These are phyloP conservation scores for Favolaschia claudopus DNA, from an alignment of 768 basidiomycete species.

Conservation along the genomic window DNA sequence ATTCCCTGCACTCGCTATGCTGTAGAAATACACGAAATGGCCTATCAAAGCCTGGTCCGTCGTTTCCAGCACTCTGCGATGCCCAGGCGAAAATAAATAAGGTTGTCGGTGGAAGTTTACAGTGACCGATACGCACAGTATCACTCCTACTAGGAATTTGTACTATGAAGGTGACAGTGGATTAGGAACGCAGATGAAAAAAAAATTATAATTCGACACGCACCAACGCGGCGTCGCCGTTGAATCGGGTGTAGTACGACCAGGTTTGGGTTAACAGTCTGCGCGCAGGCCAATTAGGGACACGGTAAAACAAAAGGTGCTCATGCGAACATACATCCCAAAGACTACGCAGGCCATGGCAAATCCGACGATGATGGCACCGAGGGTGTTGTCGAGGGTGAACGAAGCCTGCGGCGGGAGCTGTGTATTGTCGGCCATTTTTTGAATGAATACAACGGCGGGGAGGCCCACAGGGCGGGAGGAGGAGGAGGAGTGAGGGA, in stretches of 20 bases:
- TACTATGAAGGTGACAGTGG: constrained; percentile 2
- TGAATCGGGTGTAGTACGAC: constrained; percentile 63
- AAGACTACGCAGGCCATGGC: constrained; percentile 59
- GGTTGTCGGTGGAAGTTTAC: neutral
- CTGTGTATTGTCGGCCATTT: neutral
- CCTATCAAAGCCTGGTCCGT: constrained; percentile 64
- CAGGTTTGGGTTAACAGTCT: constrained; percentile 58
- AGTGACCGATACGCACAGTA: constrained; percentile 39
- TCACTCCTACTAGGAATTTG: constrained; percentile 25
- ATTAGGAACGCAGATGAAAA: no score
- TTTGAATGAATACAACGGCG: no score
- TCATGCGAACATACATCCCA: constrained; percentile 44
- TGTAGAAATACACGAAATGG: constrained; percentile 64
- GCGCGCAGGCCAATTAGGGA: neutral
- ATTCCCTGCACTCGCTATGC: constrained; percentile 53
- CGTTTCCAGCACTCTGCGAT: constrained; percentile 62
- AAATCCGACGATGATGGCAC: constrained; percentile 68
- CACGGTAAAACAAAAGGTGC: neutral
- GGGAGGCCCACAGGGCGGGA: no score
- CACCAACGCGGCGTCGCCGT: constrained; percentile 45
- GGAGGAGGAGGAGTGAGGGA: no score
- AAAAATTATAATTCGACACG: no score
- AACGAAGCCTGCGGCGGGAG: no score
- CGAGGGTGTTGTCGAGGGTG: constrained; percentile 58
- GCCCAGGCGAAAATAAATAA: neutral